phyloP scores from a whole-genome alignment of 2,329 filamentous ascomycete species.

The Fusarium sp. region DNA sequence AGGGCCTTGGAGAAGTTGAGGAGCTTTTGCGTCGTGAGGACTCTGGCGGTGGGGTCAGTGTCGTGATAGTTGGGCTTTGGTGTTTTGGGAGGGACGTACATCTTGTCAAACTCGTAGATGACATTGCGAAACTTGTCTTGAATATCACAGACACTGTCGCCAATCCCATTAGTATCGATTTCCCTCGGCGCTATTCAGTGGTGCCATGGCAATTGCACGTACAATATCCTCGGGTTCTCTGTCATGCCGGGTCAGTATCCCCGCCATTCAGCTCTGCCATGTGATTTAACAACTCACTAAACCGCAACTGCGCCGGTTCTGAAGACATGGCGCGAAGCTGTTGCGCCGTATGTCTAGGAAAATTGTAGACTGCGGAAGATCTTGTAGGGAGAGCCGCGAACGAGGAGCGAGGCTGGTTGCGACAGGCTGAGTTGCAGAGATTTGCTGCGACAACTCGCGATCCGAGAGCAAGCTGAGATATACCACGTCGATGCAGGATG shows the following conservation, averaged over 20 bases:
- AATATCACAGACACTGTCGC: slow-evolving; percentile 86
- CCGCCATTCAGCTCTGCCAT: neutral
- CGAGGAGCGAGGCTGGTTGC: neutral
- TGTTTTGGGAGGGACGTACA: slow-evolving; percentile 66
- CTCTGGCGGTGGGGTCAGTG: slow-evolving; percentile 58
- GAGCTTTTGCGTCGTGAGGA: slow-evolving; percentile 79
- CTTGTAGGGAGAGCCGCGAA: neutral
- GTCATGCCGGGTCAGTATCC: slow-evolving; percentile 22
- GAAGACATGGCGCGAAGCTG: slow-evolving; percentile 36
- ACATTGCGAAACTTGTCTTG: slow-evolving; percentile 92
- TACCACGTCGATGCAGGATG: slow-evolving; percentile 34
- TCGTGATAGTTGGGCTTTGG: slow-evolving; percentile 10
- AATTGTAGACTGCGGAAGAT: neutral
- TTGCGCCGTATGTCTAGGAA: slow-evolving; percentile 6
- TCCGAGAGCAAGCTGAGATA: slow-evolving; percentile 32
- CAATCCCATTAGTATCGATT: slow-evolving; percentile 2
- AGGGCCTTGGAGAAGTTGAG: slow-evolving; percentile 76
- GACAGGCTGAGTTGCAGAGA: slow-evolving; percentile 5
- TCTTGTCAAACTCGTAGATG: slow-evolving; percentile 88
- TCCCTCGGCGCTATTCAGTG: neutral
- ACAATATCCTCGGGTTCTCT: slow-evolving; percentile 69
- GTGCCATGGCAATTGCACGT: slow-evolving; percentile 35
- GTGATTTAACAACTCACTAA: slow-evolving; percentile 50
- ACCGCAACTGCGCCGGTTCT: slow-evolving; percentile 47
- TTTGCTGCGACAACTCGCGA: slow-evolving; percentile 25